Base-by-base conservation (phyloP, 1,139 yeast genomes). In the Martiniozyma asiatica region DNA sequence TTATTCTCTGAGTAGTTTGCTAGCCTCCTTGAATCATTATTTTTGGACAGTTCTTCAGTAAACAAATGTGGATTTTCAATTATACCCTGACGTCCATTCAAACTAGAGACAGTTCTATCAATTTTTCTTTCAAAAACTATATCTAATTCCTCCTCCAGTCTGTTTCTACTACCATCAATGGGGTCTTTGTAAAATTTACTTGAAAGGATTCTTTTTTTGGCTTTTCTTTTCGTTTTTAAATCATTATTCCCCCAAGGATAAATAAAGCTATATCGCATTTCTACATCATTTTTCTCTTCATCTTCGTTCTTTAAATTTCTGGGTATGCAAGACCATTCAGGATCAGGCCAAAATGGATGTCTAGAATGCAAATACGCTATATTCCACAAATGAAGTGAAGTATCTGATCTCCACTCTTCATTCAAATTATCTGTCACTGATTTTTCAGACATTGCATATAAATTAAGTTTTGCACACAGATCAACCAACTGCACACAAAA, bases 301-400 rank as follows among this genome's bases (percentile, higher is more conserved):
- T n/a, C 8, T 24, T 17, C 16, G 14, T 12, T 11, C 22, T 12
- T 14, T n/a, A 9, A 6, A 16, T 12, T 12, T n/a, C n/a, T n/a
- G n/a, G 32, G 32, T 5, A 29, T 24, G 7, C 25, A 13, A 17
- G 24, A 18, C 32, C 33, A 25, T 1, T 12, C 11, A 19, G 13
- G 14, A 8, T 25, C 25, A 22, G 29, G 30, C 26, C 30, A 26
- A 13, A 26, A 12, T 6, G 10, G 20, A 26, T 30, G 26, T 22
- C 17, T 22, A 10, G 26, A 22, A 9, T 26, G 30, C 7, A 26
- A 23, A 27, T 26, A 13, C 5, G 24, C 27, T 15, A 27, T 17
- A 26, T 31, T 31, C 30, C 27, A 27, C 6, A 22, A 18, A 21
- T 27, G 30, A 7, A 22, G 21, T 4, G 26, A 21, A 18, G 20